Evolutionary conservation across 2,329 filamentous ascomycete genomes (phyloP).

Genomic region (Cladosporium austrohemisphaericum): DNA sequence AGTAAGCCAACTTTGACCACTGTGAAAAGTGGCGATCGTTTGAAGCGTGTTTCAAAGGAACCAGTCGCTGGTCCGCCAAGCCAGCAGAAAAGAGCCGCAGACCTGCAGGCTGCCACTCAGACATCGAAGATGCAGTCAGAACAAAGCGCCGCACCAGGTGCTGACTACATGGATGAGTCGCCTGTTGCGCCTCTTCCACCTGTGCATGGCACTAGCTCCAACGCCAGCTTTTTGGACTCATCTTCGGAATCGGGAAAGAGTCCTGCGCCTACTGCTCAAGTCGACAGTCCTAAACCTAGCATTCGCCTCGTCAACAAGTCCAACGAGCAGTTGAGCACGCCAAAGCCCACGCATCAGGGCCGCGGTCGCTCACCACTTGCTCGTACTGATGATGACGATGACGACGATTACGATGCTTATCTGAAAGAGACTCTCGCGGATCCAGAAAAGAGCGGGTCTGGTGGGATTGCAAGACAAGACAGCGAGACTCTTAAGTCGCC

Average conservation of each 20-base stretch:
- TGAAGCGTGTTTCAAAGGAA: constrained; percentile 17
- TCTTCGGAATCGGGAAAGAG: constrained; percentile 33
- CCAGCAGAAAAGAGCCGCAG: constrained; percentile 17
- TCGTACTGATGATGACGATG: not conserved
- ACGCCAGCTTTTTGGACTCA: constrained; percentile 33
- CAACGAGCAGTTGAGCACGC: constrained; percentile 21
- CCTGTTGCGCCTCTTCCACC: not conserved
- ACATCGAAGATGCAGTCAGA: not conserved
- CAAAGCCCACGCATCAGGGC: constrained; percentile 16
- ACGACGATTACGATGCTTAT: constrained; percentile 15
- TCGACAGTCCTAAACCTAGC: constrained; percentile 3
- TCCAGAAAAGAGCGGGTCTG: constrained; percentile 34
- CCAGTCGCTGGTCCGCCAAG: constrained; percentile 19
- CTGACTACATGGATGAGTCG: not conserved
- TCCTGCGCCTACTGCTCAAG: constrained; percentile 14
- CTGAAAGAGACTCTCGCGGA: constrained; percentile 28
- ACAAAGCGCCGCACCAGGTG: not conserved
- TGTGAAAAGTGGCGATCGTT: constrained; percentile 37
- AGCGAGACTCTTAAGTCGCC: constrained; percentile 29
- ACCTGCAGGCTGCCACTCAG: not conserved
- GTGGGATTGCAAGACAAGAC: constrained; percentile 29
- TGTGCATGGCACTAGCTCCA: not conserved
- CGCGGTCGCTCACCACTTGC: constrained; percentile 25
- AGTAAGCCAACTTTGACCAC: constrained; percentile 47
- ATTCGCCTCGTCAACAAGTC: constrained; percentile 14